phyloP scores from a whole-genome alignment of 2,329 filamentous ascomycete species.

The Trichoderma afroharzianum region DNA sequence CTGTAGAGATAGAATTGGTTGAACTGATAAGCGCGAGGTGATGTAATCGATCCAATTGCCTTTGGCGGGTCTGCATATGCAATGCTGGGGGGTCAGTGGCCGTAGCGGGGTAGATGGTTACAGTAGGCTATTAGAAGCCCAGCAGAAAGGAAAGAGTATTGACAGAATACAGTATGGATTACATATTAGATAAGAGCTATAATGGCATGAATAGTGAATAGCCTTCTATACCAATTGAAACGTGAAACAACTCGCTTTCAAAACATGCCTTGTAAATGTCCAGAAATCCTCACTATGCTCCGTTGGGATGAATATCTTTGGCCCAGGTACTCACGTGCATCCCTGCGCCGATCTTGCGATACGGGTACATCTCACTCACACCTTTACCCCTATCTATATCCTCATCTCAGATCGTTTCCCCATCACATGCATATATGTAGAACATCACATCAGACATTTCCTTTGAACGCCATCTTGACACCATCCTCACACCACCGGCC shows the following conservation, averaged over 20 bases:
- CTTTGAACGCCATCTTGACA: not conserved
- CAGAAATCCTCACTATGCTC: not conserved
- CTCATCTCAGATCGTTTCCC: not conserved
- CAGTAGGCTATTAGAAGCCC: not conserved
- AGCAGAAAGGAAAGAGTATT: not conserved
- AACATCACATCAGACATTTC: not conserved
- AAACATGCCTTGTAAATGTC: not conserved
- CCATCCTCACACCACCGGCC: conserved; percentile 22
- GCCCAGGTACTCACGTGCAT: not conserved
- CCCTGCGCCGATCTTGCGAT: not conserved
- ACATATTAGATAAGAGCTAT: not conserved
- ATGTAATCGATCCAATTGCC: conserved; percentile 30
- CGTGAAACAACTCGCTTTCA: not conserved
- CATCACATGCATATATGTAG: not conserved
- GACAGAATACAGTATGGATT: not conserved
- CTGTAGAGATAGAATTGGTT: not conserved
- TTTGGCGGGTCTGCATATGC: conserved; percentile 19
- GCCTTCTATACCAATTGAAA: not conserved
- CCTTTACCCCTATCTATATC: not conserved
- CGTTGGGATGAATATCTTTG: not conserved
- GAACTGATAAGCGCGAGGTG: conserved; percentile 23
- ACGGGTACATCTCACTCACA: not conserved
- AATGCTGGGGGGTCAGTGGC: not conserved
- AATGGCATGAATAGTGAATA: not conserved
- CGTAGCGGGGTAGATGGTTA: conserved; percentile 18